Base-by-base conservation (phyloP, 495 filamentous ascomycete genomes). In the Penicillium macrosclerotiorum region DNA sequence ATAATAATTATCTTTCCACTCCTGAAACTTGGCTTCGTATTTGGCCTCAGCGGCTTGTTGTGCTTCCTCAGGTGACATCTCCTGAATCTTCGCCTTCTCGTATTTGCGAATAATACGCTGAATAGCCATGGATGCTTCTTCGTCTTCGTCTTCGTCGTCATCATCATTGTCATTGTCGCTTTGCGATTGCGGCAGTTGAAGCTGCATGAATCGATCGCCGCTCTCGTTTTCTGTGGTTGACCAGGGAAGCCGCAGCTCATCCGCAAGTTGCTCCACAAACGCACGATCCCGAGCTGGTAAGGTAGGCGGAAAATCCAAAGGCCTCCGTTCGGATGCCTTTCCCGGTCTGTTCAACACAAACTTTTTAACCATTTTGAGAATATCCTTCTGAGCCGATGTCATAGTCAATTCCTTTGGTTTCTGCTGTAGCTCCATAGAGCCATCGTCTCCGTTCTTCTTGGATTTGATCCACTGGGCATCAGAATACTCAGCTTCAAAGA, bases 1-100 rank as follows among this genome's bases (percentile, higher is more conserved):
- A 65, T 99, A 99, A 60, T 99, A 94, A 30, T 88, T 80, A 67
- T 93, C 80, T 64, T 95, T 96, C 93, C 93, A 99, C 42, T 82
- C 77, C 46, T 80, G 73, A 66, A 96, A 99, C 54, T 88, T 91
- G 48, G 84, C 69, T 41, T 95, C 77, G 64, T 99, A 97, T 57
- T 87, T 87, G 55, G 79, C 73, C 59, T 95, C 81, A 60, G 89
- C 82, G 4, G 84, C 80, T 24, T 75, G 74, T 63, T 92, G 81
- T 14, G 84, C 84, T 47, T 96, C 85, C 60, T 89, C 83, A 2
- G 85, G 68, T 6, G 84, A 86, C 23, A 89, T 62, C 53, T 99
- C 92, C 18, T 94, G 67, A 25, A 92, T 76, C 56, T 88, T 85
- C 30, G 93, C 93, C 50, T 85, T 90, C 48, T 96, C 89, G 59